Percentiles rank a stretch among this genome's conserved stretches.
Conservation (phyloP, 306 rosid species). For the Canavalia ensiformis region DNA sequence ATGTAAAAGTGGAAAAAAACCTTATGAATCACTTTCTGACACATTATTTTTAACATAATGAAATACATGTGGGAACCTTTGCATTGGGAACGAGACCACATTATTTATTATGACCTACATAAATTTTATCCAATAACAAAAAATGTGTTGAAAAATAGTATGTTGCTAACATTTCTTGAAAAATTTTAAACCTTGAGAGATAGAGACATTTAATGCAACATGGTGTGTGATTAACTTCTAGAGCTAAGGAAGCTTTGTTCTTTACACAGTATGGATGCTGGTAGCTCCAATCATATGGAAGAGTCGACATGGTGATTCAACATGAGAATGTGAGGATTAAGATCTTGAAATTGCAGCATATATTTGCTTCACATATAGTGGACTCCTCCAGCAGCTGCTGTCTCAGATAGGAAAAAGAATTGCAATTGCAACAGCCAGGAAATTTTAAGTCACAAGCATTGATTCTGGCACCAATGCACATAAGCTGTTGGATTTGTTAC, state of each 20-base stretch:
- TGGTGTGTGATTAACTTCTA: not conserved
- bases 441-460: constrained; percentile 41
- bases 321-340: constrained; percentile 45
- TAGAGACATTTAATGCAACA: not conserved
- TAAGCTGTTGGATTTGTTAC: constrained; percentile 24
- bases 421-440: constrained; percentile 36
- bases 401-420: constrained; percentile 38
- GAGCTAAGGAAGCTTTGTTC: not conserved
- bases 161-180: not conserved
- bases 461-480: constrained; percentile 40
- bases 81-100: not conserved
- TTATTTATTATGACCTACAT: not conserved
- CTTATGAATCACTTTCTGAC: not conserved
- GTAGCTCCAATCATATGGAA: constrained; percentile 85
- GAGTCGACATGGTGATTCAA: constrained; percentile 59
- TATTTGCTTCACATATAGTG: constrained; percentile 30
- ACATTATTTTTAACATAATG: not conserved
- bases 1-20: not conserved
- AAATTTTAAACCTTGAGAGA: not conserved
- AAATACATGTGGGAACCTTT: not conserved
- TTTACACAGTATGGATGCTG: constrained; percentile 88
- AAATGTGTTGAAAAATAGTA: not conserved
- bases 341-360: constrained; percentile 35
- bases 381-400: constrained; percentile 37
- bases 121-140: not conserved